Conservation (phyloP, 2,329 filamentous ascomycete species). For the Apiospora koreana region DNA sequence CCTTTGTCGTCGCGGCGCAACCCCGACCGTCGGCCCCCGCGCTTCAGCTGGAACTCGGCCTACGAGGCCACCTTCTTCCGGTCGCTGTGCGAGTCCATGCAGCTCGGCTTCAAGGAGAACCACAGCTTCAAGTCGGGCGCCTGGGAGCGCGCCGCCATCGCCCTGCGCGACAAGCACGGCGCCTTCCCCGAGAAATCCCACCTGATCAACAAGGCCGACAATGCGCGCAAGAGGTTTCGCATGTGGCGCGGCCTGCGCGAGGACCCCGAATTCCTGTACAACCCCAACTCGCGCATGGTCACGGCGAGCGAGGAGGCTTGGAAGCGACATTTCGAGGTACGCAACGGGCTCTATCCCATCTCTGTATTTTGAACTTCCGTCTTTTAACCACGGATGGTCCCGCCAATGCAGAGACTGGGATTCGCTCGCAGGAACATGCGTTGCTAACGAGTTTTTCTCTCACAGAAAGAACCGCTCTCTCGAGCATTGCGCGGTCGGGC, state of each 20-base stretch:
- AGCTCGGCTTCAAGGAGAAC: conserved; percentile 55
- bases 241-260: conserved; percentile 60
- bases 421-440: background rate
- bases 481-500: conserved; percentile 57
- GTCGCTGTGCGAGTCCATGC: conserved; percentile 60
- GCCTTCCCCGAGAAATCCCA: conserved; percentile 62
- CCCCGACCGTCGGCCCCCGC: conserved; percentile 40
- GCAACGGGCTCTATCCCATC: conserved; percentile 22
- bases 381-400: background rate
- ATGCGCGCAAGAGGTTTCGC: conserved; percentile 63
- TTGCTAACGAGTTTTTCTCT: conserved; percentile 19
- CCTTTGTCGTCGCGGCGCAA: conserved; percentile 27
- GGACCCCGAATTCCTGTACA: conserved; percentile 58
- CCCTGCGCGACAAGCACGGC: conserved; percentile 55
- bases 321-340: conserved; percentile 58
- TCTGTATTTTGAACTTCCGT: background rate
- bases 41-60: conserved; percentile 61
- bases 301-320: conserved; percentile 59
- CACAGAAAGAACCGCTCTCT: conserved; percentile 58
- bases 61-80: conserved; percentile 63
- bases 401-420: background rate
- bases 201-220: conserved; percentile 65
- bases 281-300: conserved; percentile 50
- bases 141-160: conserved; percentile 58
- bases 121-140: conserved; percentile 64